A percentile compares a stretch with the other conserved stretches of the same genome.
Conservation (phyloP, 2,329 filamentous ascomycete species). For the Blastomyces parvus region DNA sequence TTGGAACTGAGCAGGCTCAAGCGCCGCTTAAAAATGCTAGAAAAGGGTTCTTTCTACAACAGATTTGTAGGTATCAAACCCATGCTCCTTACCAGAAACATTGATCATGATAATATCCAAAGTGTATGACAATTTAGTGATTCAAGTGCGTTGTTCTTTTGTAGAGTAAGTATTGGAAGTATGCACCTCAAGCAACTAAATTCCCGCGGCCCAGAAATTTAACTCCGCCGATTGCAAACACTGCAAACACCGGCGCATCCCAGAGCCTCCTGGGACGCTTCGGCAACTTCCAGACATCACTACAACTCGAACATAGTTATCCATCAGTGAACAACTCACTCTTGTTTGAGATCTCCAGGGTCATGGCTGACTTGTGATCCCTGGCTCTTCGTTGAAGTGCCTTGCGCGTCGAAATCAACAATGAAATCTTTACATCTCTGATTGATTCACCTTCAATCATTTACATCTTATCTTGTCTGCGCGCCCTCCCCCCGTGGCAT, state of each 20-base stretch:
- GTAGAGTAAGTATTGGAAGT: no score
- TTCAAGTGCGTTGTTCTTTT: no score
- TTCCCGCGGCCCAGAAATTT: neutral
- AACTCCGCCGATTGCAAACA: neutral
- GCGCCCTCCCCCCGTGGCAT: neutral
- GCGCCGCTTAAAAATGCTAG: neutral
- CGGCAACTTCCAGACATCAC: neutral
- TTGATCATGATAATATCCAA: no score
- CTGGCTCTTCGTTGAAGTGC: conserved; percentile 1
- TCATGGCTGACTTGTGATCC: neutral
- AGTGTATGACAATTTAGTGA: no score
- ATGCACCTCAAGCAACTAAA: no score
- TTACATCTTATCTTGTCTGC: neutral
- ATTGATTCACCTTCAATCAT: neutral
- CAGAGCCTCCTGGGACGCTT: neutral
- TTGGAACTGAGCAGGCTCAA: no score
- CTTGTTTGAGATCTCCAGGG: neutral
- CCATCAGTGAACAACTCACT: neutral
- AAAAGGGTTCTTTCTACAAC: neutral
- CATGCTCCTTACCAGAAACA: neutral
- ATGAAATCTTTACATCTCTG: neutral
- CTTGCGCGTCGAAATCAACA: neutral
- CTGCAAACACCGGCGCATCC: neutral
- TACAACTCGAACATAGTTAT: neutral
- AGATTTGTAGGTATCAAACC: neutral